Percentiles rank a stretch among this genome's conserved stretches.
Evolutionary conservation across 2,329 filamentous ascomycete genomes (phyloP).

Genomic region (Alternaria viburni): DNA sequence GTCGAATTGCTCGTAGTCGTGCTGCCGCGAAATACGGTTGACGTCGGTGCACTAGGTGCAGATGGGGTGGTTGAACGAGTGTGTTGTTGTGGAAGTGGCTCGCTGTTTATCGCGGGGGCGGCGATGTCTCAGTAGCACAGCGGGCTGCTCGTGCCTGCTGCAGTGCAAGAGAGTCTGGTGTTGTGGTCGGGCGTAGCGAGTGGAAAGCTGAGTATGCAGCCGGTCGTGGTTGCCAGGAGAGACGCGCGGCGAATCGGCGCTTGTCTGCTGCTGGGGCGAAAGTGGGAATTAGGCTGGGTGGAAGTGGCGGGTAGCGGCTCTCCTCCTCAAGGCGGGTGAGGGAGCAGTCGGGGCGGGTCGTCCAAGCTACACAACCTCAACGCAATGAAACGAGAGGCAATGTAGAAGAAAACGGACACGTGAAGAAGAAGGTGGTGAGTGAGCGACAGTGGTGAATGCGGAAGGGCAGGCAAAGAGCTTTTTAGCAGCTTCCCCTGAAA

Average conservation of each 20-base stretch:
- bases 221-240: constrained; percentile 39
- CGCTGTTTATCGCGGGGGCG: constrained; percentile 17
- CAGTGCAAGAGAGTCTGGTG: constrained; percentile 10
- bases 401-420: constrained; percentile 26
- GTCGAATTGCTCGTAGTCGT: constrained; percentile 27
- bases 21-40: constrained; percentile 18
- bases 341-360: constrained; percentile 11
- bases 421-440: constrained; percentile 27
- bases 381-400: constrained; percentile 42
- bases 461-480: constrained; percentile 37
- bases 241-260: constrained; percentile 43
- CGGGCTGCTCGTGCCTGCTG: constrained; percentile 27
- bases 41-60: constrained; percentile 19
- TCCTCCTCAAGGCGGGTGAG: constrained; percentile 31
- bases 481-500: constrained; percentile 43
- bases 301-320: constrained; percentile 20
- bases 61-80: constrained; percentile 27
- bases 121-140: constrained; percentile 13
- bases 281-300: constrained; percentile 3
- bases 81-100: constrained; percentile 27
- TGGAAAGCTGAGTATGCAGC: constrained; percentile 34
- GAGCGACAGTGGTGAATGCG: constrained; percentile 41
- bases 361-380: constrained; percentile 19
- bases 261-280: constrained; percentile 21
- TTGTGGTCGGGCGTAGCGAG: constrained; percentile 35